These are phyloP conservation scores for Ogataea paradorogensis DNA, from an alignment of 805 yeast genomes.

Conservation along the genomic window DNA sequence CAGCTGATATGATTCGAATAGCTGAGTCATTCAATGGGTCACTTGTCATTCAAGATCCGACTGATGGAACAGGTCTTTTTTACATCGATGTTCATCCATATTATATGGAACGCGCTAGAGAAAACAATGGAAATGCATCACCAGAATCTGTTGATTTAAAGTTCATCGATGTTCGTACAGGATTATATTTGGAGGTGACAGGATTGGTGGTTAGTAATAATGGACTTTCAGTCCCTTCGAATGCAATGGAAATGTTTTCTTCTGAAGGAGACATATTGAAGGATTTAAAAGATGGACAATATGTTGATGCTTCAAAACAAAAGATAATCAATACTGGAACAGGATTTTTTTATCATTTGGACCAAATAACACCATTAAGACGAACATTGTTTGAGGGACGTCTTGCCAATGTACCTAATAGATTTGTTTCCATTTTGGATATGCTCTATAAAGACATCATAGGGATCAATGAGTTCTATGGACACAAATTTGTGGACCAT, in stretches of 20 bases:
- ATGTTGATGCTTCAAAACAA: conserved; percentile 19
- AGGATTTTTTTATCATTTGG: conserved; percentile 32
- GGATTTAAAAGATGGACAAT: conserved; percentile 17
- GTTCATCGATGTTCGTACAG: conserved; percentile 59
- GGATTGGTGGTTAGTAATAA: conserved; percentile 38
- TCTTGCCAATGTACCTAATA: conserved; percentile 29
- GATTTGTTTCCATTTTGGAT: conserved; percentile 21
- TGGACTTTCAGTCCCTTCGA: conserved; percentile 15
- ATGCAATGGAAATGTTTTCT: conserved; percentile 16
- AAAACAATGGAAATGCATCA: conserved; percentile 45
- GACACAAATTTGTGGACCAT: conserved; percentile 35
- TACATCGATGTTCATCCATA: conserved; percentile 47
- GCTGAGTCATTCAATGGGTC: conserved; percentile 48
- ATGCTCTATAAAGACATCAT: conserved; percentile 26
- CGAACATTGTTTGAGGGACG: conserved; percentile 32
- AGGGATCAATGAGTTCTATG: conserved; percentile 22
- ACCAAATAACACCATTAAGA: conserved; percentile 26
- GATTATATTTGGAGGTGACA: conserved; percentile 56
- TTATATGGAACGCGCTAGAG: conserved; percentile 46
- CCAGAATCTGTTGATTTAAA: conserved; percentile 49
- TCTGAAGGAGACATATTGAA: conserved; percentile 20
- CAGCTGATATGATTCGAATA: conserved; percentile 43
- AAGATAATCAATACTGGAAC: conserved; percentile 36
- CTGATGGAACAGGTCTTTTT: conserved; percentile 44
- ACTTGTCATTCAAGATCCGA: conserved; percentile 42